These are phyloP conservation scores for Coemansia interrupta DNA, from an alignment of 192 early-diverging fungal species.

Conservation along the genomic window DNA sequence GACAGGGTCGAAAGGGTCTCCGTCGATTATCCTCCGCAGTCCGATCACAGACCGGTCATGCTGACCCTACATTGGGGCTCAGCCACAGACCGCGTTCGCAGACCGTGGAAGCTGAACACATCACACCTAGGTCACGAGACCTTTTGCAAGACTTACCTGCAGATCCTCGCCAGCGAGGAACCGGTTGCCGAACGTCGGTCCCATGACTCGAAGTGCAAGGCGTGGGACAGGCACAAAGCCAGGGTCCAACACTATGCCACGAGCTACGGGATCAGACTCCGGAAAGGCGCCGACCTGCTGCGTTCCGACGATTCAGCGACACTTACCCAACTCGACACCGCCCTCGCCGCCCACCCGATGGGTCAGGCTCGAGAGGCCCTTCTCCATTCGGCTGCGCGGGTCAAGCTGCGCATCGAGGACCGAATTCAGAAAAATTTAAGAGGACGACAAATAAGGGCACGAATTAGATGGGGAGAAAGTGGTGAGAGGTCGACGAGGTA, in stretches of 20 bases:
- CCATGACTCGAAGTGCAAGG: too few species aligned
- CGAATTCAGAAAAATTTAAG: background rate
- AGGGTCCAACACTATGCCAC: background rate
- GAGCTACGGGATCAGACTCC: background rate
- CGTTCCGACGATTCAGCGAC: too few species aligned
- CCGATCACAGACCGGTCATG: too few species aligned
- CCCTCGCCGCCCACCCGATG: too few species aligned
- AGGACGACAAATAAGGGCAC: background rate
- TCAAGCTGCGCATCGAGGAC: background rate
- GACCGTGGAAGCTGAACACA: background rate
- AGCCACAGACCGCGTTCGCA: background rate
- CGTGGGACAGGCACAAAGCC: too few species aligned
- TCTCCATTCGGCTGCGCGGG: too few species aligned
- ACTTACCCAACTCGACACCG: too few species aligned
- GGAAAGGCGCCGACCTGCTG: background rate
- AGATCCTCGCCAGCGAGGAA: too few species aligned
- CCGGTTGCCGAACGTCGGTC: too few species aligned
- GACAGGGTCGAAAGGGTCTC: background rate
- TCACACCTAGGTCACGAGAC: background rate
- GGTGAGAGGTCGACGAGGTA: background rate
- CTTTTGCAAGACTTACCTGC: background rate
- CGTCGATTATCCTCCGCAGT: background rate
- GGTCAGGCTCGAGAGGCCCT: too few species aligned
- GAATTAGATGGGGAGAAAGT: background rate
- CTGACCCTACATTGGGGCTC: background rate